These are phyloP conservation scores for Incumbomyces delicatus DNA, from an alignment of 2,329 filamentous ascomycete species.

Conservation along the genomic window DNA sequence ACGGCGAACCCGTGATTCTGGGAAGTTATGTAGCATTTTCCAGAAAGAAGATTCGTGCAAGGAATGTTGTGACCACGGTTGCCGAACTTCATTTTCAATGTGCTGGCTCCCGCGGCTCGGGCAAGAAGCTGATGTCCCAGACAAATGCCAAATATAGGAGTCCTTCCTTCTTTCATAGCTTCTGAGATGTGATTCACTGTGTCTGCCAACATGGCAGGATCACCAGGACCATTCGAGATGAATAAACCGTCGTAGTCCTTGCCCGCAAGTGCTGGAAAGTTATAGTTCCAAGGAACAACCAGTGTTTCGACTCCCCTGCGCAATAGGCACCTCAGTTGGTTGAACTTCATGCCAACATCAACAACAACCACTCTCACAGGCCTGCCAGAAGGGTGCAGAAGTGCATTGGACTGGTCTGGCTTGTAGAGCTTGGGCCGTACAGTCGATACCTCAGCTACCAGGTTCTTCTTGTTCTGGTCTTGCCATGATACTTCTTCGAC, in stretches of 20 bases:
- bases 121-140: conserved; percentile 89
- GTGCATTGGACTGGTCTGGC: conserved; percentile 58
- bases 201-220: conserved; percentile 72
- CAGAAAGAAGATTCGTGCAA: conserved; percentile 89
- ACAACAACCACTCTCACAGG: conserved; percentile 80
- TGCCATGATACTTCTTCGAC: conserved; percentile 83
- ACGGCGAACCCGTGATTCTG: conserved; percentile 98
- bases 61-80: conserved; percentile 98
- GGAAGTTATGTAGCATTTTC: conserved; percentile 96
- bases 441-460: conserved; percentile 62
- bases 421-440: conserved; percentile 77
- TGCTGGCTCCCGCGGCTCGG: conserved; percentile 73
- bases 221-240: conserved; percentile 94
- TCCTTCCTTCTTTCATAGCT: conserved; percentile 67
- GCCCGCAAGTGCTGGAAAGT: conserved; percentile 66
- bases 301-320: conserved; percentile 86
- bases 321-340: conserved; percentile 89
- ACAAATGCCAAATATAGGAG: conserved; percentile 92
- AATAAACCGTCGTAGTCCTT: conserved; percentile 93
- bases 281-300: conserved; percentile 92
- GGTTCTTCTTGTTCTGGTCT: conserved; percentile 84
- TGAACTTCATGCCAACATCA: conserved; percentile 97
- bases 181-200: conserved; percentile 72
- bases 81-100: conserved; percentile 97
- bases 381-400: conserved; percentile 82